phyloP scores from a whole-genome alignment of 2,329 filamentous ascomycete species.

The Fusarium sp. region DNA sequence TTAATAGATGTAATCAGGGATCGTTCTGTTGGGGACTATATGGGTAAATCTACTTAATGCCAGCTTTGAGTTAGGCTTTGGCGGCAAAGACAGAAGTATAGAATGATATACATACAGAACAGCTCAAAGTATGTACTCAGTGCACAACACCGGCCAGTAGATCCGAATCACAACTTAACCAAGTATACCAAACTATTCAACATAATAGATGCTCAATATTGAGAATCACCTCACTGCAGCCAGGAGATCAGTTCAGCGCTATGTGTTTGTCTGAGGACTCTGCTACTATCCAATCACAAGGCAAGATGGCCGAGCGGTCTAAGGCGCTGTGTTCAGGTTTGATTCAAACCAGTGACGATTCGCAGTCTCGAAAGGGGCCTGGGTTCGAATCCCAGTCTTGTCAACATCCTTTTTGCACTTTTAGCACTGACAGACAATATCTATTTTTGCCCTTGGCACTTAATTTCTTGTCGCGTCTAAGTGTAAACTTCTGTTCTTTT shows the following conservation, averaged over 20 bases:
- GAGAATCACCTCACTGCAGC: fast-evolving
- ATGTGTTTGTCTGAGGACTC: fast-evolving
- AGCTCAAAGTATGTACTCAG: fast-evolving
- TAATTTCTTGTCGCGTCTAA: too few relatives aligned
- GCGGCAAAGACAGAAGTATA: fast-evolving
- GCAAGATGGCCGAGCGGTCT: conserved; percentile 25
- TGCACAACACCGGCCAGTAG: fast-evolving
- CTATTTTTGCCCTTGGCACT: too few relatives aligned
- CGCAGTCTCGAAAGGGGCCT: conserved; percentile 1
- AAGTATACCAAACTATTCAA: neutral
- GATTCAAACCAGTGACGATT: conserved; percentile 14
- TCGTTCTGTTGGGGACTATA: too few relatives aligned
- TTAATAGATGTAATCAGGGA: neutral
- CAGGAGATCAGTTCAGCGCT: fast-evolving
- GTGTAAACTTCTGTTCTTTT: too few relatives aligned
- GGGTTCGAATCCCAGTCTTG: conserved; percentile 21
- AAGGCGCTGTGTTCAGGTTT: conserved; percentile 27
- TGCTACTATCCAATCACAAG: neutral
- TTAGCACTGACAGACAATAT: neutral
- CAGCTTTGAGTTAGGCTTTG: fast-evolving
- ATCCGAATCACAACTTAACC: fast-evolving
- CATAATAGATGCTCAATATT: neutral
- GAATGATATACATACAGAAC: fast-evolving
- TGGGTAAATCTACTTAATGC: too few relatives aligned
- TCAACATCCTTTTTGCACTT: neutral